A percentile compares a stretch with the other conserved stretches of the same genome.
These are phyloP conservation scores for Helotiales sp. DNA, from an alignment of 2,329 filamentous ascomycete genomes.

Conservation along the genomic window DNA sequence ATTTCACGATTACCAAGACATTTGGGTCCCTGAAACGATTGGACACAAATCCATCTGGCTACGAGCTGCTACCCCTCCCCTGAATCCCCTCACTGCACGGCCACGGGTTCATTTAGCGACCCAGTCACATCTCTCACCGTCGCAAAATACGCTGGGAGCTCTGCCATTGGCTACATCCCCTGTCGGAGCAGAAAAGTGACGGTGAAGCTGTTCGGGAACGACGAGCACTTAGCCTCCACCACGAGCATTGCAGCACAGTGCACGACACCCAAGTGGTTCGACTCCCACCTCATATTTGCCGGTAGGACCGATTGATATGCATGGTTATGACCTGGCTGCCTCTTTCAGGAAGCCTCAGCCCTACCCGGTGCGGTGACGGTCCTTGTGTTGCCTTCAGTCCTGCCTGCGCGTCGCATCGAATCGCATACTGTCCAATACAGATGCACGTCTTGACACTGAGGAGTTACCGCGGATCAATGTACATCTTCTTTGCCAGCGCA, in stretches of 20 bases:
- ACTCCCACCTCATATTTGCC: neutral
- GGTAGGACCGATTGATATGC: constrained; percentile 12
- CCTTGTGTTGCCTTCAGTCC: neutral
- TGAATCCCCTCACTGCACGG: neutral
- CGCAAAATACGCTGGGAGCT: neutral
- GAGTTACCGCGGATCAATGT: constrained; percentile 2
- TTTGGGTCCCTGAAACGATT: constrained; percentile 8
- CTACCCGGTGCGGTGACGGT: constrained; percentile 29
- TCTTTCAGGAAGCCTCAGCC: constrained; percentile 17
- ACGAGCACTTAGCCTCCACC: neutral
- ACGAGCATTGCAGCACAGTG: neutral
- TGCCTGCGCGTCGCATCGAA: constrained; percentile 5
- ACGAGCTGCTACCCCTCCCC: neutral
- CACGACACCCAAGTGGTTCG: constrained; percentile 1
- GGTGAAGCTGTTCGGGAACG: too few relatives aligned
- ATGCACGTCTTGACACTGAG: neutral
- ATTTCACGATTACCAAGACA: constrained; percentile 21
- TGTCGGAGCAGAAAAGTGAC: too few relatives aligned
- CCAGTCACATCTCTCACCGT: constrained; percentile 14
- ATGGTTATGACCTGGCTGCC: constrained; percentile 5
- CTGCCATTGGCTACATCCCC: constrained; percentile 8
- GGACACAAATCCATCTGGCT: neutral
- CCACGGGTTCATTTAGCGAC: too few relatives aligned
- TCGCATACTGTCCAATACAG: too few relatives aligned
- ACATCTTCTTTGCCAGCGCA: constrained; percentile 1